Conservation (phyloP, 2,329 filamentous ascomycete genomes). For the Cordyceps cicadae region DNA sequence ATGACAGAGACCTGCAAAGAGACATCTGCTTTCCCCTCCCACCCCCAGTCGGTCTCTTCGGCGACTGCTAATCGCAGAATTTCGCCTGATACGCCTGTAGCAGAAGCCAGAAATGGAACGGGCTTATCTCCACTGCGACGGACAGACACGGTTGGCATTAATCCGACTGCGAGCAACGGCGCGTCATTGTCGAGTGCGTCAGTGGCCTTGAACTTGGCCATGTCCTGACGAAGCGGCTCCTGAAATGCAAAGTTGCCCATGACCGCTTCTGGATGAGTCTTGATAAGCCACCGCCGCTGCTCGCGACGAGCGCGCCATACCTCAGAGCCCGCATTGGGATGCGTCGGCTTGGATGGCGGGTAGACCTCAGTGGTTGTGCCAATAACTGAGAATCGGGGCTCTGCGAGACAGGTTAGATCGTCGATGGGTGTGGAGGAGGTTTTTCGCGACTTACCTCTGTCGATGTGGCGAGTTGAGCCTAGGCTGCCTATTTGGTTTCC, state of each 20-base stretch:
- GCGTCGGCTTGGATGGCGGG: constrained; percentile 22
- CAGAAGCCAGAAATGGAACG: constrained; percentile 36
- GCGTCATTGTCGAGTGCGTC: constrained; percentile 19
- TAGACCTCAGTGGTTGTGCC: constrained; percentile 28
- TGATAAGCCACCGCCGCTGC: constrained; percentile 43
- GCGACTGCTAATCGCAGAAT: constrained; percentile 47
- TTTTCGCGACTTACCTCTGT: constrained; percentile 17
- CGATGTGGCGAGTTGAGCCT: constrained; percentile 23
- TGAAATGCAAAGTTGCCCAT: constrained; percentile 28
- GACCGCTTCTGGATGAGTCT: constrained; percentile 42
- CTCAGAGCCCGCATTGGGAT: constrained; percentile 18
- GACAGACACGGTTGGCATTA: constrained; percentile 36
- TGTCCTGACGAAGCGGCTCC: constrained; percentile 29
- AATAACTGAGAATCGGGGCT: constrained; percentile 24
- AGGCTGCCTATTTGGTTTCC: constrained; percentile 21
- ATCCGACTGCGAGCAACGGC: constrained; percentile 47
- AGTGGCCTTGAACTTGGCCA: constrained; percentile 21
- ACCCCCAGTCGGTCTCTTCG: constrained; percentile 44
- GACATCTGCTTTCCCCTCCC: constrained; percentile 37
- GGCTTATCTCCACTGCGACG: constrained; percentile 17
- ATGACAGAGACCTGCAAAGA: constrained; percentile 40
- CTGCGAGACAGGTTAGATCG: constrained; percentile 15
- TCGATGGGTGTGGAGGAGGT: neutral
- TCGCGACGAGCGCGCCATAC: constrained; percentile 24
- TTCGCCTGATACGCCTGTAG: constrained; percentile 49